Base-by-base conservation (phyloP, 78 protist genomes). In the Dictyostelium citrinum region DNA sequence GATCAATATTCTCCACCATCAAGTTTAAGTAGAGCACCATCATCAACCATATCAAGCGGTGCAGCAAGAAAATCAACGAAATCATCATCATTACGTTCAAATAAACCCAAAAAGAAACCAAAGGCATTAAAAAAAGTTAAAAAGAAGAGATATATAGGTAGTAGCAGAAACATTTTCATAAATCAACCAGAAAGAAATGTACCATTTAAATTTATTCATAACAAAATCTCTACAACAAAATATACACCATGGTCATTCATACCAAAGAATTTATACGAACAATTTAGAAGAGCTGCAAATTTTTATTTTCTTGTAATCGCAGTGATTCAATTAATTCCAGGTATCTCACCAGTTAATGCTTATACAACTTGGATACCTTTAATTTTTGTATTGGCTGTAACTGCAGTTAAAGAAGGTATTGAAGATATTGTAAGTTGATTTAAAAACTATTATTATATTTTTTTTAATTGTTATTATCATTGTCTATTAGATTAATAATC, bases 381-480 rank as follows among this genome's bases (percentile, higher is more conserved):
- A 51, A 75, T 93, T 27, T 90, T 96, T 76, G 98, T 97, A 46
- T 75, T 97, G 33, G 60, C 82, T 3, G 97, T 96, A 20, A 83
- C 98, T 3, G 96, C 96, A 6, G 43, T 91, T 17, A 93, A 93
- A 24, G 98, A 96, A 83, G 98, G 95, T 39, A 58, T 68, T 45
- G 98, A 97, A 45, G 98, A 97, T 85, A 91, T 49, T 92, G 97
- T 60, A 41, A 82, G 98, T n/a, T n/a, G n/a, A n/a, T n/a, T n/a
- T n/a, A n/a, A n/a, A n/a, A n/a, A n/a, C n/a, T n/a, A n/a, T n/a
- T n/a, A n/a, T n/a, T n/a, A n/a, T n/a, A n/a, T n/a, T n/a, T n/a
- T n/a, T n/a, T n/a, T n/a, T n/a, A n/a, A n/a, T n/a, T n/a, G n/a
- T n/a, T n/a, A n/a, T n/a, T n/a, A n/a, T n/a, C n/a, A n/a, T n/a